Base-by-base conservation (phyloP, 768 basidiomycete genomes). In the Polyporus arcularius region DNA sequence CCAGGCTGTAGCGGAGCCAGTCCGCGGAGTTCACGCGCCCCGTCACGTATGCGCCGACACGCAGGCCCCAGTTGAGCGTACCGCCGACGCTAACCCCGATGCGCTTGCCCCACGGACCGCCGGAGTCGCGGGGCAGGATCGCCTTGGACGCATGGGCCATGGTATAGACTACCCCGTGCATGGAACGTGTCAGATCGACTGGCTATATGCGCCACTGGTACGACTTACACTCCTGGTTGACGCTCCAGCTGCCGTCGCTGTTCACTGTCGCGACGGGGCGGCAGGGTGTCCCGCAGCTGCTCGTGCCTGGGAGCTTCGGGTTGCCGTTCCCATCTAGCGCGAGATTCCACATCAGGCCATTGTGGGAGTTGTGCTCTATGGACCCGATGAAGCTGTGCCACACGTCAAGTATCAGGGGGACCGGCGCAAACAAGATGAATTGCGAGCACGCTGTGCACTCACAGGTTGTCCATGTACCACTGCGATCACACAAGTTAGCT, bases 81-180 rank as follows among this genome's bases (percentile, higher is more conserved):
- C 89, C 89, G 6, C 79, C 80, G 1, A 91, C 83, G 41, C 78
- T 78, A 15, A 86, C 84, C 3, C 83, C 86, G 46, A 91, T 85
- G 14, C 90, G 81, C 66, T 87, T 78, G 16, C 85, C 90, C 67
- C 79, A 90, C 1, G 88, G 86, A 1, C 90, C 90, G 1, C 83
- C 85, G 0, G 67, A 66, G 53, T 92, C 90, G 50, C 84, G 83
- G 0, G 90, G 90, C 21, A 88, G 76, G 55, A 87, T 80, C 2
- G 88, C 89, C 70, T 89, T 89, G 26, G 87, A 88, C 3, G 85
- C 85, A 54, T 91, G 88, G 1, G 86, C 88, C 84, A 91, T 87
- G 0, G 85, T 73, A 59, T 88, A 90, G 73, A 87, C 85, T 87
- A 28, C 26, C 9, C 26, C 9, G 21, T 32, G 32, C 21, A 12